Evolutionary conservation across 2,329 filamentous ascomycete genomes (phyloP).

Genomic region (Neonectria coccinea): DNA sequence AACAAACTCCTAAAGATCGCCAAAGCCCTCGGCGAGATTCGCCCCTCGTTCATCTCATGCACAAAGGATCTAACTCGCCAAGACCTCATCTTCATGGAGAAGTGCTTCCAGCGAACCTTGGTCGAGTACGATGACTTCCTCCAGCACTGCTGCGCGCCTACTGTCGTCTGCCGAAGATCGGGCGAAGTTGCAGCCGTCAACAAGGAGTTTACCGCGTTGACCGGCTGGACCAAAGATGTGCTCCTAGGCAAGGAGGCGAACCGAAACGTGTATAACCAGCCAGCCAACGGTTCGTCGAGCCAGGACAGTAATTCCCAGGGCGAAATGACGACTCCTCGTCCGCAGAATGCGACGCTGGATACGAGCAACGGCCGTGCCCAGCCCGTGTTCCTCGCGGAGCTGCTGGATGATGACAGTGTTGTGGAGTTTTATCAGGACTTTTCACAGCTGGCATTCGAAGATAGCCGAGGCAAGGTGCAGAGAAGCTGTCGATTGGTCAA

Average conservation of each 20-base stretch:
- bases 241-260: conserved; percentile 90
- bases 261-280: conserved; percentile 68
- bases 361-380: conserved; percentile 67
- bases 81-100: conserved; percentile 97
- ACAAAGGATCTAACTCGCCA: conserved; percentile 88
- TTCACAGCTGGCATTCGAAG: conserved; percentile 89
- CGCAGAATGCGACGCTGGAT: conserved; percentile 59
- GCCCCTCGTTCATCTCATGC: conserved; percentile 92
- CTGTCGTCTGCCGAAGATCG: conserved; percentile 89
- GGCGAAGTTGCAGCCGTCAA: conserved; percentile 96
- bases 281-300: conserved; percentile 58
- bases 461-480: conserved; percentile 86
- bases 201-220: conserved; percentile 96
- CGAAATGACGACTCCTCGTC: conserved; percentile 64
- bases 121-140: conserved; percentile 96
- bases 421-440: conserved; percentile 98
- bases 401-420: conserved; percentile 93
- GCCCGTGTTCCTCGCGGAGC: conserved; percentile 89
- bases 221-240: conserved; percentile 92
- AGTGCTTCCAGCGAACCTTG: conserved; percentile 91
- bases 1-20: conserved; percentile 86
- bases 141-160: conserved; percentile 87
- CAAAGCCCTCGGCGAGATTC: conserved; percentile 87
- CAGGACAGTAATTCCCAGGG: conserved; percentile 48
- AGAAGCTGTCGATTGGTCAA: conserved; percentile 88